These are phyloP conservation scores for Geranium incanum DNA, from an alignment of 441 rosid species.

Conservation along the genomic window DNA sequence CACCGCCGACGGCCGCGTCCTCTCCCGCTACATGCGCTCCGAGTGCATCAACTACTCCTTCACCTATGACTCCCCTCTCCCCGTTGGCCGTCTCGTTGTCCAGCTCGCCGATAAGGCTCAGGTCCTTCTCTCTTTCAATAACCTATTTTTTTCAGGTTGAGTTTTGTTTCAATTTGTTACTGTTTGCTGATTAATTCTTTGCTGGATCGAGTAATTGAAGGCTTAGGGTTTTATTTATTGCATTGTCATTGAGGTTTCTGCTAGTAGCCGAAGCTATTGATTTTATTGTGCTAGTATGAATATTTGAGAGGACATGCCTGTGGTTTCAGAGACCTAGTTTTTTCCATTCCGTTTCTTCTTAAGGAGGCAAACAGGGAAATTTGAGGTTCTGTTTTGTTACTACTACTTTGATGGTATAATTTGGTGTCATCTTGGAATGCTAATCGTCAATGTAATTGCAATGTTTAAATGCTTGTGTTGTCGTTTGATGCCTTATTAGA, in stretches of 20 bases:
- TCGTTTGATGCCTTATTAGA: neutral
- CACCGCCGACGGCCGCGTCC: conserved; percentile 93
- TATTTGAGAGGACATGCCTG: neutral
- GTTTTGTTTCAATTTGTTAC: no score
- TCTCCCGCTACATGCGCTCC: conserved; percentile 88
- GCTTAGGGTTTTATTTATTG: neutral
- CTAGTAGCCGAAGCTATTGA: neutral
- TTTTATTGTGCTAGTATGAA: neutral
- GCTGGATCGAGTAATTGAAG: neutral
- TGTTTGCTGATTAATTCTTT: neutral
- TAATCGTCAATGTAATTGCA: neutral
- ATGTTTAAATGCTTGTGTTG: neutral
- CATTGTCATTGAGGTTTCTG: neutral
- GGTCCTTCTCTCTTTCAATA: conserved; percentile 30
- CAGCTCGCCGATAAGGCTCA: conserved; percentile 97
- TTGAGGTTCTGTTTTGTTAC: neutral
- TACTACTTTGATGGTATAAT: neutral
- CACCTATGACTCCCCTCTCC: conserved; percentile 86
- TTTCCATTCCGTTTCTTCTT: neutral
- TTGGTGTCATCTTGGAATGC: neutral
- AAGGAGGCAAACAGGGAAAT: no score
- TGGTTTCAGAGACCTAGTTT: neutral
- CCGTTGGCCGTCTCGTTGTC: conserved; percentile 90
- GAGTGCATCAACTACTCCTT: conserved; percentile 81
- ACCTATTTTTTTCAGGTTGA: neutral